Base-by-base conservation (phyloP, 164 flowering plant species). In the Berberis vulgaris region DNA sequence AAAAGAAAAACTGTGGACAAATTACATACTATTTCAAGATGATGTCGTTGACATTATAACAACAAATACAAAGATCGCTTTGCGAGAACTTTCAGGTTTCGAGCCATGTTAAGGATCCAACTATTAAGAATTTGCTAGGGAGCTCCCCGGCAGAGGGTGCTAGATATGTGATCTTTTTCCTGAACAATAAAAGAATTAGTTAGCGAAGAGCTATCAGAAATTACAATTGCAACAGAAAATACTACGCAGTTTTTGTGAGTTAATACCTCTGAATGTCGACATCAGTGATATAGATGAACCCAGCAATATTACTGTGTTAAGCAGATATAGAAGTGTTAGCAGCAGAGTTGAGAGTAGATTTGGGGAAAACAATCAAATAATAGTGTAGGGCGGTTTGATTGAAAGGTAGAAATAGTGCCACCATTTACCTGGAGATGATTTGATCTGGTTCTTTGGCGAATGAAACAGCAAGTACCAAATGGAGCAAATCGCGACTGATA, bases 381-480 rank as follows among this genome's bases (percentile, higher is more conserved):
- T 26, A 26, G 26, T 26, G 26, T 26, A 26, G 26, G 26, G 26
- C 26, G 0, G 26, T 26, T 26, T 26, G 26, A 26, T 26, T 26
- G 26, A 26, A 26, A 26, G 26, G 26, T 26, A 26, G 26, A 26
- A 26, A 26, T 26, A 26, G 26, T 26, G 26, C 26, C 26, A 26
- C 26, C 26, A 26, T 26, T 63, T 80, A 88, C 98, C 98, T 87
- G 60, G 93, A 83, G 53, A 94, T 77, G 54, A 94, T 86, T 75
- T 94, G 81, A 49, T 86, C 91, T 12, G 88, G 84, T 71, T 94
- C 97, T 74, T 89, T 84, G 54, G 99, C 99, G 79, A 75, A 91
- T 59, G 99, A 94, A 71, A 94, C 89, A 57, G 89, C 97, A 67
- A 94, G 86, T 72, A 94, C 86, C 3, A 67, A 62, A 80, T 87